phyloP scores from a whole-genome alignment of 176 grass and related monocot species.

The Hordeum vulgare region MorexV3_pseudomolecules_assembly NC_058524.1:505113824-505114323 shows the following conservation, averaged over 20 bases:
- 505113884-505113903: slow-evolving; percentile 67
- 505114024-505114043: too few relatives aligned
- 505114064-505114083: too few relatives aligned
- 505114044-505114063: too few relatives aligned
- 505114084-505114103: too few relatives aligned
- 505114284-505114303: background rate
- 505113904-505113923: slow-evolving; percentile 68
- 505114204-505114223: background rate
- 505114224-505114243: background rate
- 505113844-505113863: slow-evolving; percentile 93
- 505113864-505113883: slow-evolving; percentile 83
- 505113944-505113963: background rate
- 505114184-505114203: background rate
- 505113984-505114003: background rate
- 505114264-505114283: background rate
- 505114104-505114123: too few relatives aligned
- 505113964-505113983: background rate
- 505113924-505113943: slow-evolving; percentile 65
- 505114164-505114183: background rate
- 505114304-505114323: background rate
- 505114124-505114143: background rate
- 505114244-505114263: background rate
- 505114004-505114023: too few relatives aligned
- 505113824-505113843: slow-evolving; percentile 86
- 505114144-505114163: background rate